Conservation (phyloP, 371 early-diverging fungal genomes). For the Apophysomyces variabilis region DNA sequence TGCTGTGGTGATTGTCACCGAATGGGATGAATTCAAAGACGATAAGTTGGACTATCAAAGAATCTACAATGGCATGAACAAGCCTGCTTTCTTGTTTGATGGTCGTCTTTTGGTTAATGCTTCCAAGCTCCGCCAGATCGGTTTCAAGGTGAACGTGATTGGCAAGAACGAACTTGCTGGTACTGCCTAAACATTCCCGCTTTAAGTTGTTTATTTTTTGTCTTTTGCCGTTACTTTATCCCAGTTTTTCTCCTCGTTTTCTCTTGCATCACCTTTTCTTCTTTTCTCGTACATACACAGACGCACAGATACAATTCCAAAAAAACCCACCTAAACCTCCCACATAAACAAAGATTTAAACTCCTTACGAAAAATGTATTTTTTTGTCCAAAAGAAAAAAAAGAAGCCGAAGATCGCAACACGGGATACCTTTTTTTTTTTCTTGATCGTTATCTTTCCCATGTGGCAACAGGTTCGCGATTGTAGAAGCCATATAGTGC, state of each 20-base stretch:
- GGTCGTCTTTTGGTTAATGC: conserved; percentile 88
- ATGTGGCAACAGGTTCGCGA: too few relatives aligned
- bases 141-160: conserved; percentile 85
- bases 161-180: conserved; percentile 72
- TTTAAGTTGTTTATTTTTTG: neutral
- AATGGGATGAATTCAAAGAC: conserved; percentile 93
- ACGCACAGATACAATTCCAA: neutral
- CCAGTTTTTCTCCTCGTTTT: conserved; percentile 8
- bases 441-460: too few relatives aligned
- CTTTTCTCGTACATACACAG: neutral
- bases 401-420: neutral
- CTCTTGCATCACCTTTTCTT: conserved; percentile 1
- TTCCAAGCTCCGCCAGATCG: conserved; percentile 74
- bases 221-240: neutral
- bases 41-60: conserved; percentile 70
- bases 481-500: too few relatives aligned
- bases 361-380: neutral
- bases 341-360: too few relatives aligned
- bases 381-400: neutral
- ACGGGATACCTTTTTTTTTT: too few relatives aligned
- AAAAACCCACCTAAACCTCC: neutral
- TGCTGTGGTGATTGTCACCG: conserved; percentile 87
- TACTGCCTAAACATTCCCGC: conserved; percentile 35
- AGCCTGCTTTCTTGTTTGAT: conserved; percentile 94
- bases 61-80: conserved; percentile 79